Evolutionary conservation across 2,329 filamentous ascomycete genomes (phyloP), one percentile per base, ranked within the genome.

Genomic region (Diatrype stigma): DNA sequence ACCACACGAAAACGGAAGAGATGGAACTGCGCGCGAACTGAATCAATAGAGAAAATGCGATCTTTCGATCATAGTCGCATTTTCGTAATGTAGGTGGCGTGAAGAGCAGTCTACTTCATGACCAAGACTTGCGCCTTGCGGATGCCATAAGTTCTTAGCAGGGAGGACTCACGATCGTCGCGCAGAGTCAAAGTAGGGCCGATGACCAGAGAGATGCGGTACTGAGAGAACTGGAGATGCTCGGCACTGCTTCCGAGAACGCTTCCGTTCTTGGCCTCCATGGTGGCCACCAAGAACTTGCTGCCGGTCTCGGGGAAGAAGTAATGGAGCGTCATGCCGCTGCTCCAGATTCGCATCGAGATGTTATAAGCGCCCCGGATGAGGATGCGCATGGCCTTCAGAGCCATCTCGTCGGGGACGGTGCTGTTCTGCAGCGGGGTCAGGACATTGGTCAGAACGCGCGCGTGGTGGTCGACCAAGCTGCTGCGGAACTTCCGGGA

Each of bases 61-160:
- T 22, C 12, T 14, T 47, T 12, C 40, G 6, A 12, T 46, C 26
- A 32, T 17, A 16, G 32, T 22, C 32, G 40, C 42, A 51, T 7
- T 16, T 30, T 21, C 1, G 14, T 26, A 6, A 30, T 30, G 21
- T 22, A 12, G 30, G 26, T 30, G 37, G n/a, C 21, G 22, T 35
- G 21, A 47, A 34, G 26, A 46, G 26, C 10, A 3, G 38, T 32
- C 37, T 60, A 67, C 51, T 65, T 66, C 64, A 67, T 67, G 22
- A 65, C 53, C 22, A 68, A 38, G 28, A 67, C 62, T 26, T 65
- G 58, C 1, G 65, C 57, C 54, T 63, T 65, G 46, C 61, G 60
- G 12, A 67, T 54, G 38, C 56, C 58, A 10, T 50, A 45, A 8
- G 58, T 59, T 26, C 54, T 51, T 45, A 64, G 53, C 2, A 52